A percentile compares a stretch with the other conserved stretches of the same genome.
Evolutionary conservation across 352 stramenopile species (phyloP).

Genomic region (Globisporangium cylindrosporum): DNA sequence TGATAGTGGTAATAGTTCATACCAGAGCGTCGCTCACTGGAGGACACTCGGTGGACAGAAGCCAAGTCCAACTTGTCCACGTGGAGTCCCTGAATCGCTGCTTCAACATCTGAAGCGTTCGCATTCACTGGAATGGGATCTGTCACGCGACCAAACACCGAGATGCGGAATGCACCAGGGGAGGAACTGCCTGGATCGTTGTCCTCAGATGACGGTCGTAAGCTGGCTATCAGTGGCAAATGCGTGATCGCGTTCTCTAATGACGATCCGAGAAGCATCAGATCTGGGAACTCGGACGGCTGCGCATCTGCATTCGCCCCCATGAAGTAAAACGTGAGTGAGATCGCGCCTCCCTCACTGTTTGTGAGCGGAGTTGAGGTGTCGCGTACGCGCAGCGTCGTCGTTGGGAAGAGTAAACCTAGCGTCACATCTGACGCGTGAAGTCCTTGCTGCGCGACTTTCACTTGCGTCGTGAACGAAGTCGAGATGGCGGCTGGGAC

Average conservation of each 20-base stretch:
- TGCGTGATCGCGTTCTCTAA: slow-evolving; percentile 8
- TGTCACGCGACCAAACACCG: slow-evolving; percentile 12
- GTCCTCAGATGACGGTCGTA: slow-evolving; percentile 1
- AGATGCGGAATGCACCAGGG: slow-evolving; percentile 8
- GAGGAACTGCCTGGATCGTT: not conserved
- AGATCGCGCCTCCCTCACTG: not conserved
- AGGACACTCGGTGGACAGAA: slow-evolving; percentile 3
- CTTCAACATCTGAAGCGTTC: slow-evolving; percentile 10
- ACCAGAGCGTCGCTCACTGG: not conserved
- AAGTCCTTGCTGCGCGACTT: slow-evolving; percentile 2
- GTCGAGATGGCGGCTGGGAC: not conserved
- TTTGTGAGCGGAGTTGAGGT: not conserved
- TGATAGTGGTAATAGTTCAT: not conserved
- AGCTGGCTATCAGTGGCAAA: not conserved
- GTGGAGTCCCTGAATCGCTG: slow-evolving; percentile 8
- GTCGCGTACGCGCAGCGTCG: slow-evolving; percentile 12
- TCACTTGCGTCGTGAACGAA: slow-evolving; percentile 5
- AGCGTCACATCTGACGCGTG: slow-evolving; percentile 10
- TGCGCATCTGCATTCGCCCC: not conserved
- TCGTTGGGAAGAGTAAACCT: not conserved
- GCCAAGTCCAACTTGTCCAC: slow-evolving; percentile 4
- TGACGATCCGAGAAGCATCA: slow-evolving; percentile 6
- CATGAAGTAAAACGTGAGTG: slow-evolving; percentile 7
- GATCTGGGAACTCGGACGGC: slow-evolving; percentile 5
- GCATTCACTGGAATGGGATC: not conserved